Percentiles rank a stretch among this genome's conserved stretches.
Conservation (phyloP, 768 basidiomycete species). For the Leucosporidium scottii region DNA sequence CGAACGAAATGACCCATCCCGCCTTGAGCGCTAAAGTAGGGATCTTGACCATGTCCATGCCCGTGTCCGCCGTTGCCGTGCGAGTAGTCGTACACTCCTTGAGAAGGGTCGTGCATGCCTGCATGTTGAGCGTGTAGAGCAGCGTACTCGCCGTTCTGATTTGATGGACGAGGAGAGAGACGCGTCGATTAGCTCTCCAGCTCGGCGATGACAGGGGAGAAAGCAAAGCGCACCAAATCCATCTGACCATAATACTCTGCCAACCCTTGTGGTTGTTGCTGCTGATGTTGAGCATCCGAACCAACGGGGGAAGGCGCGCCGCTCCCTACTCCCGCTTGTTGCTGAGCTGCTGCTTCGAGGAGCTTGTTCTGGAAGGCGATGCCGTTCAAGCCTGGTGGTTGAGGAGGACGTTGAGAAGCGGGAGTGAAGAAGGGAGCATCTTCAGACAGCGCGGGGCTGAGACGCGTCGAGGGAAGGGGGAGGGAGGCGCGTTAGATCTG, state of each 20-base stretch:
- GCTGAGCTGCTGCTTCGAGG: no score
- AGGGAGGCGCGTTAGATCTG: no score
- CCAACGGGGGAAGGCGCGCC: no score
- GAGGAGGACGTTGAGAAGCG: not conserved
- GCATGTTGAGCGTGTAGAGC: not conserved
- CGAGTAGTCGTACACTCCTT: no score
- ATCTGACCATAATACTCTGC: slow-evolving; percentile 30
- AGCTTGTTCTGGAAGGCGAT: no score
- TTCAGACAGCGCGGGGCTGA: slow-evolving; percentile 20
- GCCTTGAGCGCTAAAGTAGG: no score
- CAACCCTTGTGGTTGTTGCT: not conserved
- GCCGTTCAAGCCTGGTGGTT: no score
- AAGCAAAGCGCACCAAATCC: slow-evolving; percentile 19
- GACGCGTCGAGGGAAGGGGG: no score
- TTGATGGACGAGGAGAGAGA: not conserved
- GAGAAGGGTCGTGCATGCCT: slow-evolving; percentile 27
- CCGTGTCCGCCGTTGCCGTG: no score
- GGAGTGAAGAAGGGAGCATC: slow-evolving; percentile 21
- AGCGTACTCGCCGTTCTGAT: slow-evolving; percentile 16
- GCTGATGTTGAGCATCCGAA: no score
- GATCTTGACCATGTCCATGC: no score
- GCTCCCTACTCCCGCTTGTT: no score
- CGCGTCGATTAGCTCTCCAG: not conserved
- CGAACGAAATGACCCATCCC: slow-evolving; percentile 37
- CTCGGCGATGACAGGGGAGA: not conserved